Conservation (phyloP, 164 flowering plant species). For the Piper longum region DNA sequence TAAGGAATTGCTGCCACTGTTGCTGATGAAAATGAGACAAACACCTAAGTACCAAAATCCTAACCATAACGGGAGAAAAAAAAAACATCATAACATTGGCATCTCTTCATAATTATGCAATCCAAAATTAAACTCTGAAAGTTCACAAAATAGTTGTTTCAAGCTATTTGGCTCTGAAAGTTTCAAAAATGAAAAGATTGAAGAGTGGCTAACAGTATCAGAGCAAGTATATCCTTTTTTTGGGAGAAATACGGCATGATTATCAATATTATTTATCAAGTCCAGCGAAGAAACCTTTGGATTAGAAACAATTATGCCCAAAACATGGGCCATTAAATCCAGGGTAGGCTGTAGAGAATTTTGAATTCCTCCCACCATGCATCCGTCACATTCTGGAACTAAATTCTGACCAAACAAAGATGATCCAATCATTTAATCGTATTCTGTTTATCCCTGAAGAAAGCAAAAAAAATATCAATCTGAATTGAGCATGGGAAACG, state of each 20-base stretch:
- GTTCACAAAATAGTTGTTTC: neutral
- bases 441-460: neutral
- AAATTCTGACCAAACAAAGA: constrained; percentile 32
- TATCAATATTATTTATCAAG: neutral
- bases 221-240: too few relatives aligned
- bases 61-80: constrained; percentile 6
- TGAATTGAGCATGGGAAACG: too few relatives aligned
- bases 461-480: too few relatives aligned
- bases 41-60: constrained; percentile 43
- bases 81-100: neutral
- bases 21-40: constrained; percentile 38
- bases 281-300: constrained; percentile 38
- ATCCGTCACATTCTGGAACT: constrained; percentile 67
- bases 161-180: neutral
- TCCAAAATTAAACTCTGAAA: too few relatives aligned
- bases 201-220: too few relatives aligned
- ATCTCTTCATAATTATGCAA: neutral
- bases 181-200: too few relatives aligned
- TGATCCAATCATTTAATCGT: neutral
- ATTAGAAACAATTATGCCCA: constrained; percentile 62
- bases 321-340: constrained; percentile 54
- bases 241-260: neutral
- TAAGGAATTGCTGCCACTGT: constrained; percentile 39
- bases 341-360: constrained; percentile 62
- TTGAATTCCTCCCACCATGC: constrained; percentile 82